Percentiles rank a stretch among this genome's conserved stretches.
Conservation (phyloP, 1,284 basidiomycete species). For the Cystobasidium sp. region DNA sequence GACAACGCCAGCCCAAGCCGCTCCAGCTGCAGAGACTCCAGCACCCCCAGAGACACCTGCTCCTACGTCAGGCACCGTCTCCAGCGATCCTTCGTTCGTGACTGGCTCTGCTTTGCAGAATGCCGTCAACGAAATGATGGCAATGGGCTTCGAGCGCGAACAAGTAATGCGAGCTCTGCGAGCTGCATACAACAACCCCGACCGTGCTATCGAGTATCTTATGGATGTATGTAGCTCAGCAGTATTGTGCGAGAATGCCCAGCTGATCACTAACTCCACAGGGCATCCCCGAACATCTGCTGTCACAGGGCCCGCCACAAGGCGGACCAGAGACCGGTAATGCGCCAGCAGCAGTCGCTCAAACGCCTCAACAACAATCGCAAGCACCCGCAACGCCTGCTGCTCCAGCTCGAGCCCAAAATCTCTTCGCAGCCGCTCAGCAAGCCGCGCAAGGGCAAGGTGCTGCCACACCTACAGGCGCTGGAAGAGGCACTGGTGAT, state of each 20-base stretch:
- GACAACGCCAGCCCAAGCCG: constrained; percentile 54
- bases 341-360: constrained; percentile 47
- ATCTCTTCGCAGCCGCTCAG: constrained; percentile 68
- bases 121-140: constrained; percentile 79
- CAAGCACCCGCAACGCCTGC: constrained; percentile 40
- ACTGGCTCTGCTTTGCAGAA: constrained; percentile 73
- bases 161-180: constrained; percentile 84
- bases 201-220: constrained; percentile 95
- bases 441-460: constrained; percentile 48
- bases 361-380: constrained; percentile 40
- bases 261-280: constrained; percentile 54
- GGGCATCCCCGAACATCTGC: constrained; percentile 80
- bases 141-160: constrained; percentile 93
- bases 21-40: constrained; percentile 56
- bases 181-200: constrained; percentile 97
- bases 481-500: constrained; percentile 52
- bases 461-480: constrained; percentile 56
- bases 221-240: constrained; percentile 70
- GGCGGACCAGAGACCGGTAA: constrained; percentile 50
- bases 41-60: constrained; percentile 51
- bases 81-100: constrained; percentile 57
- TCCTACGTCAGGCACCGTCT: constrained; percentile 50
- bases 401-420: constrained; percentile 55
- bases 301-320: constrained; percentile 43
- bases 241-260: neutral